Percentiles rank a stretch among this genome's conserved stretches.
Conservation (phyloP, 2,329 filamentous ascomycete species). For the Westerdykella sp. region DNA sequence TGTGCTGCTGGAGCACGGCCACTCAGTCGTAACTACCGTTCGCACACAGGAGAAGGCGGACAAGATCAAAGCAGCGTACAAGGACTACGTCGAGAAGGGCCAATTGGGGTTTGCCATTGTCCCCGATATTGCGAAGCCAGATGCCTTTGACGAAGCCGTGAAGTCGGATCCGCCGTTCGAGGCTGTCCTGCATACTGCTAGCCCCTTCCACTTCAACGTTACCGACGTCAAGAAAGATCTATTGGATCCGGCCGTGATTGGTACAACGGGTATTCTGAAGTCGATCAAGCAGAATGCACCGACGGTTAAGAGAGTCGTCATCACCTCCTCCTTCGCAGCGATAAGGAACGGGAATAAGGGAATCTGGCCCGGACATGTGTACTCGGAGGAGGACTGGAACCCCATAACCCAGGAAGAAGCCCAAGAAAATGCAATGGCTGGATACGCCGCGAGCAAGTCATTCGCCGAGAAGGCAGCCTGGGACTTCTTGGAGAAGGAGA, state of each 20-base stretch:
- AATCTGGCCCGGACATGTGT: conserved; percentile 43
- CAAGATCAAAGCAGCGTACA: conserved; percentile 52
- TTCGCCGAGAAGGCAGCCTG: conserved; percentile 54
- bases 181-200: conserved; percentile 49
- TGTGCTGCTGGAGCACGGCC: conserved; percentile 50
- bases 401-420: conserved; percentile 50
- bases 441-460: conserved; percentile 54
- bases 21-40: conserved; percentile 58
- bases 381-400: conserved; percentile 54
- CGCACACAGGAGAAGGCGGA: conserved; percentile 56
- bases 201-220: conserved; percentile 67
- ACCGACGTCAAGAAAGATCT: conserved; percentile 62
- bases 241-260: conserved; percentile 57
- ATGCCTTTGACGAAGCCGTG: conserved; percentile 60
- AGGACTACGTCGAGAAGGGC: conserved; percentile 44
- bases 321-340: conserved; percentile 64
- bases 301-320: conserved; percentile 65
- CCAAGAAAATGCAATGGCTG: conserved; percentile 36
- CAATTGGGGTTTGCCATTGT: conserved; percentile 62
- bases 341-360: conserved; percentile 55
- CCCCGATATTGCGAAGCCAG: conserved; percentile 62
- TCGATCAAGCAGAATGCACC: conserved; percentile 56
- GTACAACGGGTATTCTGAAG: conserved; percentile 57
- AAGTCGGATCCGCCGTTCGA: conserved; percentile 61
- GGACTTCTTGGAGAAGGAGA: conserved; percentile 48